Evolutionary conservation across 2,329 filamentous ascomycete species (phyloP).

Genomic region (Albophoma yamanashiensis): DNA sequence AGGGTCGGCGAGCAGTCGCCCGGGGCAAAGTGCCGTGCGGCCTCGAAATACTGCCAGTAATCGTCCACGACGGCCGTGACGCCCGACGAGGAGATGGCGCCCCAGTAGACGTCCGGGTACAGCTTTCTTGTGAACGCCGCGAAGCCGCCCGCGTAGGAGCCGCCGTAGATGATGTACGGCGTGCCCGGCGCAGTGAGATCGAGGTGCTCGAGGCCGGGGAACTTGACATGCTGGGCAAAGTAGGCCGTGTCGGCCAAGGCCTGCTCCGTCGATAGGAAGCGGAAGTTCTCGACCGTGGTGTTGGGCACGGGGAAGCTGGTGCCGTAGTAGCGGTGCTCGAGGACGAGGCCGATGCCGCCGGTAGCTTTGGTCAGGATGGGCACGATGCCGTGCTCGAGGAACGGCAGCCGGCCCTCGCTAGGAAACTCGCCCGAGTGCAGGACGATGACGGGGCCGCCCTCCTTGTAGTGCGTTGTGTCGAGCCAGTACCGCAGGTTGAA

Average conservation of each 20-base stretch:
- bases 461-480: conserved; percentile 62
- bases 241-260: conserved; percentile 72
- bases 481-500: conserved; percentile 78
- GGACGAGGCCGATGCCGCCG: conserved; percentile 64
- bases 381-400: conserved; percentile 68
- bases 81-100: conserved; percentile 68
- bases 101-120: conserved; percentile 73
- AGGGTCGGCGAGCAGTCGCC: conserved; percentile 53
- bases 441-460: conserved; percentile 72
- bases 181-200: conserved; percentile 55
- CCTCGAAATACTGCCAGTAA: conserved; percentile 55
- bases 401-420: conserved; percentile 53
- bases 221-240: conserved; percentile 64
- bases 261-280: conserved; percentile 78
- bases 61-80: conserved; percentile 70
- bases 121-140: conserved; percentile 64
- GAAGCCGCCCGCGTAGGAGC: conserved; percentile 73
- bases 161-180: conserved; percentile 72
- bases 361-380: conserved; percentile 60
- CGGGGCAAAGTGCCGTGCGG: conserved; percentile 36
- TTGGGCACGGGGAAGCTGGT: conserved; percentile 58
- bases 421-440: conserved; percentile 62
- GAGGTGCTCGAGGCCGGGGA: conserved; percentile 56
- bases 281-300: conserved; percentile 56
- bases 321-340: conserved; percentile 86